phyloP scores from a whole-genome alignment of 2,329 filamentous ascomycete genomes.

The Cylindrodendrum hubeiense region DNA sequence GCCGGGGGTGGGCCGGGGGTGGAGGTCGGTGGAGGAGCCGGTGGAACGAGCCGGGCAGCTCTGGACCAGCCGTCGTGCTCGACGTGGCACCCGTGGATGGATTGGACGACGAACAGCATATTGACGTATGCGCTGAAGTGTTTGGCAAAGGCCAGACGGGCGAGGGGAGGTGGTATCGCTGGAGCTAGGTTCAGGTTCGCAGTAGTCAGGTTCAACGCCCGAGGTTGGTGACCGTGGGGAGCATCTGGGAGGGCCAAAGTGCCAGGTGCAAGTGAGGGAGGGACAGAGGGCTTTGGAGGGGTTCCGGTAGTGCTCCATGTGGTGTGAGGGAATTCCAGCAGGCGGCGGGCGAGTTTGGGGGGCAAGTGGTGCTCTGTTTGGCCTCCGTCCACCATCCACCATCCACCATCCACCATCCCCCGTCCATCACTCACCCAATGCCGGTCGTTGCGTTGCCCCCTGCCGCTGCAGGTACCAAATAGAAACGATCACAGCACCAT shows the following conservation, averaged over 20 bases:
- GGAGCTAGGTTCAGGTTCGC: not conserved
- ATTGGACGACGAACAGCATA: conserved; percentile 19
- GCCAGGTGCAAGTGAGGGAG: not conserved
- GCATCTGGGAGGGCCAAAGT: not conserved
- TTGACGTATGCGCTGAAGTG: not conserved
- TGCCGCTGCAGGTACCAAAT: conserved; percentile 25
- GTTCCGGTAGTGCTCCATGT: not conserved
- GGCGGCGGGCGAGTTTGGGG: not conserved
- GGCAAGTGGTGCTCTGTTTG: conserved; percentile 9
- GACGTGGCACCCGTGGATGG: conserved; percentile 44
- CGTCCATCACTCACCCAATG: conserved; percentile 6
- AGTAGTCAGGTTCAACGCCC: not conserved
- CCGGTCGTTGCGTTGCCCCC: conserved; percentile 1
- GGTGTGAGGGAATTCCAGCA: conserved; percentile 22
- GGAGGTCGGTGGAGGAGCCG: conserved; percentile 33
- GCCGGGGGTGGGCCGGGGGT: conserved; percentile 24
- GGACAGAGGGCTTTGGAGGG: not conserved
- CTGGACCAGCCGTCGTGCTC: conserved; percentile 39
- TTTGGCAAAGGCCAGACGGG: not conserved
- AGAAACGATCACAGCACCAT: conserved; percentile 8
- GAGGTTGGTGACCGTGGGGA: not conserved
- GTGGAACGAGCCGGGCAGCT: conserved; percentile 40
- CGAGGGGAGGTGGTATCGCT: not conserved
- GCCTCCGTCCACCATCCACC: not conserved
- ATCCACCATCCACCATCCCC: no score